Base-by-base conservation (phyloP, 495 filamentous ascomycete species). In the Penicilliopsis zonata region DNA sequence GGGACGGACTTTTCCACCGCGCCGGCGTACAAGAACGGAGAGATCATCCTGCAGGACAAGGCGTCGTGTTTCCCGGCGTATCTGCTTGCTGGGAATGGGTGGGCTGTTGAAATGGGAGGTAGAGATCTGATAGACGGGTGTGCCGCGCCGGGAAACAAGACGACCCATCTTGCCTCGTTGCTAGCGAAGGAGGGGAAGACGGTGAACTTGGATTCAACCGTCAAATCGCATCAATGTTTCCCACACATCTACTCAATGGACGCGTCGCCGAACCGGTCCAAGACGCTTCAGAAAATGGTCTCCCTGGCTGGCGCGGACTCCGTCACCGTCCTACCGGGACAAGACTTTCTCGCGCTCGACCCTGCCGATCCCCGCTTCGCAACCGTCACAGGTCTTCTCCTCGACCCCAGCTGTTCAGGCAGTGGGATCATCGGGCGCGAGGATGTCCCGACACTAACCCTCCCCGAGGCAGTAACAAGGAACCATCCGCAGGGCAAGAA, bases 71-170 rank as follows among this genome's bases (percentile, higher is more conserved):
- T 98, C 42, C 88, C 90, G 3, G 90, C 87, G 0, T 82, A 85
- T 47, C 60, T 98, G 1, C 31, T 67, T 3, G 57, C 95, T 0
- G 72, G 86, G 32, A 52, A 63, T 30, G 21, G 28, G 5, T 31
- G 46, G 24, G 15, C 43, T 3, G 50, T 43, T 37, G 65, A 75
- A 34, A 84, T 81, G 2, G n/a, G n/a, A n/a, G n/a, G n/a, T n/a
- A n/a, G n/a, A n/a, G 74, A 88, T 38, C 57, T 94, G 13, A 65
- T 96, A 3, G 90, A 98, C 57, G 81, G 83, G 1, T 94, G 87
- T 49, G 80, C 90, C 0, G 90, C 90, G 5, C 90, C 90, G 5
- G 90, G 90, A 6, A 98, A 98, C 47, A 98, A 98, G 55, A 95
- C 90, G 1, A 95, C 90, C 3, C 90, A 96, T 59, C 55, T 95